phyloP scores from a whole-genome alignment of 805 yeast species.

The Yamadazyma sp. region DNA sequence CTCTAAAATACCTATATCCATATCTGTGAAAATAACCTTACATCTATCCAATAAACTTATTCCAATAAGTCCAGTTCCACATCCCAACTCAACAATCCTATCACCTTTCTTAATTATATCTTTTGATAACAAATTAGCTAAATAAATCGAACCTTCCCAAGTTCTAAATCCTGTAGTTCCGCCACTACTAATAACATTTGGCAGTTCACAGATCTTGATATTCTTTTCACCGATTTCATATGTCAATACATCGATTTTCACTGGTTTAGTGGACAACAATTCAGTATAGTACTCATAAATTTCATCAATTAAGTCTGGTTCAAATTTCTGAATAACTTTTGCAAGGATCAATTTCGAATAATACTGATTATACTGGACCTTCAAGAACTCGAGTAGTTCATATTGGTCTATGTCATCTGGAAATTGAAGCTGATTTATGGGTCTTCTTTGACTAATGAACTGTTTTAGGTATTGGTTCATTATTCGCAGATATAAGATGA shows the following conservation, averaged over 20 bases:
- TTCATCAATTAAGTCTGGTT: conserved; percentile 6
- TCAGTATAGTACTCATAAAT: conserved; percentile 5
- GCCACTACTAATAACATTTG: conserved; percentile 60
- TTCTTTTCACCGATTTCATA: conserved; percentile 16
- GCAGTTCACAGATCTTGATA: conserved; percentile 53
- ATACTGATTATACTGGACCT: conserved; percentile 2
- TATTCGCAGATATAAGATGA: too few relatives aligned
- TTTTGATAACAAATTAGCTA: conserved; percentile 42
- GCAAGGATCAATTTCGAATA: conserved; percentile 1
- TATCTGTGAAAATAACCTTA: conserved; percentile 58
- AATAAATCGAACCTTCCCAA: conserved; percentile 86
- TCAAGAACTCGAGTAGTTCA: conserved; percentile 1
- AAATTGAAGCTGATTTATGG: not conserved
- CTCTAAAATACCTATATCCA: conserved; percentile 55
- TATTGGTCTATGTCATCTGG: not conserved
- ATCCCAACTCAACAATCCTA: conserved; percentile 68
- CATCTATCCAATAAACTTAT: conserved; percentile 35
- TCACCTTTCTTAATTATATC: not conserved
- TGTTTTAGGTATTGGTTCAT: too few relatives aligned
- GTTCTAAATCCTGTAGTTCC: conserved; percentile 90
- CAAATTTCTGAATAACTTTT: not conserved
- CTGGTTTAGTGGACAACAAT: not conserved
- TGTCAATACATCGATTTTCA: conserved; percentile 2
- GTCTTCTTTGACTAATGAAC: not conserved
- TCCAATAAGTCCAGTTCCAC: conserved; percentile 86